phyloP scores from a whole-genome alignment of 768 basidiomycete genomes.

The Boletus reticulatus region DNA sequence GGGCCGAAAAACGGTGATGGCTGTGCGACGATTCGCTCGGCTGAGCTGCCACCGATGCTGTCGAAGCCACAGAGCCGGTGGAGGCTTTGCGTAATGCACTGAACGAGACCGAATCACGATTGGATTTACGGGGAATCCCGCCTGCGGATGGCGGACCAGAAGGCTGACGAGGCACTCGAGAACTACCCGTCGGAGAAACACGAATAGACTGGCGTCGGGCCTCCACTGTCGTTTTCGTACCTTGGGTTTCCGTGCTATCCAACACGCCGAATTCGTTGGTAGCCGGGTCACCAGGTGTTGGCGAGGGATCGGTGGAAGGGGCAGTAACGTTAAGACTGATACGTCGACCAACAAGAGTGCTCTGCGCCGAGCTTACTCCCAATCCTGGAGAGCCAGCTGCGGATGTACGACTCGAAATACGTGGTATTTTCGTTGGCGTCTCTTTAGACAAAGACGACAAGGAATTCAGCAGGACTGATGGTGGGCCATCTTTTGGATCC shows the following conservation, averaged over 20 bases:
- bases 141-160: constrained; percentile 44
- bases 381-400: constrained; percentile 70
- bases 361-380: constrained; percentile 53
- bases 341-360: constrained; percentile 53
- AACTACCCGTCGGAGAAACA: constrained; percentile 58
- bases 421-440: constrained; percentile 91
- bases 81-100: constrained; percentile 79
- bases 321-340: constrained; percentile 60
- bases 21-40: constrained; percentile 39
- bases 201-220: constrained; percentile 58
- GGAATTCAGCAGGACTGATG: constrained; percentile 53
- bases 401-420: constrained; percentile 84
- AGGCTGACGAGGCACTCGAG: constrained; percentile 67
- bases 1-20: constrained; percentile 72
- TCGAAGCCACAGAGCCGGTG: constrained; percentile 73
- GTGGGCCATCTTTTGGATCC: constrained; percentile 56
- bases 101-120: constrained; percentile 79
- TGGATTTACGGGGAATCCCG: constrained; percentile 60
- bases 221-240: constrained; percentile 39
- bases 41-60: constrained; percentile 50
- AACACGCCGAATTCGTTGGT: constrained; percentile 82
- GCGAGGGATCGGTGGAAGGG: constrained; percentile 65
- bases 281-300: constrained; percentile 43
- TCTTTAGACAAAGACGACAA: constrained; percentile 62
- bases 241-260: constrained; percentile 54